Evolutionary conservation across 164 flowering plant species (phyloP), one percentile per base, ranked within the genome.

Genomic region (Vitis riparia): DNA sequence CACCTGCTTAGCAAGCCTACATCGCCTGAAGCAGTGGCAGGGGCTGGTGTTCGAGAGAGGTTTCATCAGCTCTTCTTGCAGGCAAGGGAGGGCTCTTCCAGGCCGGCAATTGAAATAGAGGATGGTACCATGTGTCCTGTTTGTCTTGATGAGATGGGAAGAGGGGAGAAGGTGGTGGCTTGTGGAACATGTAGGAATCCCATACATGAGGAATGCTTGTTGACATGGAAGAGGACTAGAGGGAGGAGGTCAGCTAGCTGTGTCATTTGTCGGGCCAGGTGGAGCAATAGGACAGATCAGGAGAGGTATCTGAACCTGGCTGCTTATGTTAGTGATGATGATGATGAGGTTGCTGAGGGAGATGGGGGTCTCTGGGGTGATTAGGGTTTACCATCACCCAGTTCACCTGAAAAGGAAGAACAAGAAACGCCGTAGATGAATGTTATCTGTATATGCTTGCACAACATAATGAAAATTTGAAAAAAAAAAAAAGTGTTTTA

Each of bases 251-350:
- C 80, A 8, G 80, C 79, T 1, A 87, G 67, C 13, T 95, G 98
- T 48, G 99, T 91, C 59, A 74, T 91, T n/a, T 93, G 99, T 58
- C 72, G 99, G 32, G 92, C 93, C 0, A 67, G 86, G 79, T 93
- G 97, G 99, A 79, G 85, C 68, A 72, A 71, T 62, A 75, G 71
- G 30, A 75, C 56, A 27, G 89, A 85, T 19, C 82, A 73, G 17
- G 88, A 84, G 63, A 79, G 68, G 82, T 95, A 95, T 73, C 63
- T 89, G 80, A 95, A 94, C 67, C 73, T 91, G 27, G 83, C 88
- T 0, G 88, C 91, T 44, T 90, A 82, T 64, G 75, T 82, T 55
- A 66, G 60, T 63, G 82, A 81, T 19, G 82, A 80, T 19, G 82
- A 80, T 2, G 86, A 79, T 8, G 65, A 49, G 50, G 70, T 3